These are phyloP conservation scores for Geoglossum glabrum DNA, from an alignment of 495 filamentous ascomycete species.

Conservation along the genomic window DNA sequence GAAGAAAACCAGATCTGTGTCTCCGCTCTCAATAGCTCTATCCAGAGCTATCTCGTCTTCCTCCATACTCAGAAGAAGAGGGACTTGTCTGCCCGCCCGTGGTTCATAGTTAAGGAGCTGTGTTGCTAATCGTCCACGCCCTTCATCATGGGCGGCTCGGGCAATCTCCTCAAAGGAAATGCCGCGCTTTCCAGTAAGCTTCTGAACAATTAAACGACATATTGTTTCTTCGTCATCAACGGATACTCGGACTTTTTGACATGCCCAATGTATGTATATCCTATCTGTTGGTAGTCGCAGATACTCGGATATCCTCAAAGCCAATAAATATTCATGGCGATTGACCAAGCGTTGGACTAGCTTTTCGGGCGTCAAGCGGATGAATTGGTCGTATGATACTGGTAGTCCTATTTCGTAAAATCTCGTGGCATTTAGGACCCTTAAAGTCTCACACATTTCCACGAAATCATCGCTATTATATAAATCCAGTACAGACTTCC, in stretches of 20 bases:
- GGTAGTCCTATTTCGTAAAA: slow-evolving; percentile 83
- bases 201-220: slow-evolving; percentile 69
- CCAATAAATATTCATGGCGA: slow-evolving; percentile 77
- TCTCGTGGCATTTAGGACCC: slow-evolving; percentile 77
- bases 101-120: slow-evolving; percentile 84
- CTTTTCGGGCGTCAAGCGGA: slow-evolving; percentile 72
- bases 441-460: slow-evolving; percentile 87
- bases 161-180: slow-evolving; percentile 93
- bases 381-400: slow-evolving; percentile 77
- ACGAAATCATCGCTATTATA: slow-evolving; percentile 98
- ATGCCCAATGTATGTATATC: slow-evolving; percentile 94
- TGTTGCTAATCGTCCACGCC: slow-evolving; percentile 66
- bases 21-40: slow-evolving; percentile 90
- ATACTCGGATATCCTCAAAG: slow-evolving; percentile 75
- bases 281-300: slow-evolving; percentile 67
- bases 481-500: slow-evolving; percentile 87
- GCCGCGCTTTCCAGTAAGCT: slow-evolving; percentile 65
- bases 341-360: slow-evolving; percentile 71
- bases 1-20: slow-evolving; percentile 77
- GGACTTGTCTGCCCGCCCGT: slow-evolving; percentile 84
- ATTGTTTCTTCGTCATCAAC: slow-evolving; percentile 74
- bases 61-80: slow-evolving; percentile 84
- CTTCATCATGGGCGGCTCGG: slow-evolving; percentile 88
- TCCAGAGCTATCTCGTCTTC: slow-evolving; percentile 90
- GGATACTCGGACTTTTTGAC: slow-evolving; percentile 73